Conservation (phyloP, 257 asterid species). For the Leptodermis oblonga region DNA sequence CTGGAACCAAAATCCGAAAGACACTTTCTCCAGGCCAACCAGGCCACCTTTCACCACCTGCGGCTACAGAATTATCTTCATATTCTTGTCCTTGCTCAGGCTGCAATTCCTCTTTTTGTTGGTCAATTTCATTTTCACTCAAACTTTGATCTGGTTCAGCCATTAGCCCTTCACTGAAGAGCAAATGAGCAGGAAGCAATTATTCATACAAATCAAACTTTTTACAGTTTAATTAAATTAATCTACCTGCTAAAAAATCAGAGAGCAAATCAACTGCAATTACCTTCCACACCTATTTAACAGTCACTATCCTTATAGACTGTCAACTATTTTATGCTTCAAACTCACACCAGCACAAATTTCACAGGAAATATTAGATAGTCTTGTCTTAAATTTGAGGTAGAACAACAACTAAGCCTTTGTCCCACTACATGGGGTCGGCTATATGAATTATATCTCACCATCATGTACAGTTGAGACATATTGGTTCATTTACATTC, state of each 20-base stretch:
- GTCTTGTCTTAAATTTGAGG: neutral
- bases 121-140: constrained; percentile 26
- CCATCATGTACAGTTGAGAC: too few relatives aligned
- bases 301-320: neutral
- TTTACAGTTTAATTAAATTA: neutral
- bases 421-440: too few relatives aligned
- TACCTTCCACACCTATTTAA: neutral
- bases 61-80: constrained; percentile 40
- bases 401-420: too few relatives aligned
- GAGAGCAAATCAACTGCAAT: neutral
- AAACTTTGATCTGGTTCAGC: constrained; percentile 48
- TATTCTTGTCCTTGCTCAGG: constrained; percentile 48
- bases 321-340: neutral
- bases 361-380: neutral
- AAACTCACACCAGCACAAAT: neutral
- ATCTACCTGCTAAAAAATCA: neutral
- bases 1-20: constrained; percentile 88
- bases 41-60: constrained; percentile 80
- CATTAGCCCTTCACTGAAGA: constrained; percentile 31
- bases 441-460: too few relatives aligned
- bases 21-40: constrained; percentile 99
- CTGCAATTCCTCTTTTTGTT: constrained; percentile 20
- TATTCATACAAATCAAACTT: neutral
- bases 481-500: too few relatives aligned
- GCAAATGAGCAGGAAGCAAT: neutral